Base-by-base conservation (phyloP, 345 rosid genomes). In the Euphorbia peplus region DNA sequence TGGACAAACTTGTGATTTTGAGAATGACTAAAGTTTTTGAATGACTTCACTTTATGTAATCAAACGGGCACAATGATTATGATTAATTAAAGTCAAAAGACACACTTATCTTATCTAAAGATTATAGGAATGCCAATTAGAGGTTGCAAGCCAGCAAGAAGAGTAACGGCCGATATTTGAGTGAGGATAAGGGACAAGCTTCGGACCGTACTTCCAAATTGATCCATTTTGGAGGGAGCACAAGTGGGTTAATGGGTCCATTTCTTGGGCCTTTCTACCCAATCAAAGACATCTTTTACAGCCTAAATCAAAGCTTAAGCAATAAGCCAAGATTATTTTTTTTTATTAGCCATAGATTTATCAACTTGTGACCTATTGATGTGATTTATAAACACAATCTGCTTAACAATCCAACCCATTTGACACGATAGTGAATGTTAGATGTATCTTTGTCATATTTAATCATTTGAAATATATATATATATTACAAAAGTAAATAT, bases 241-340 rank as follows among this genome's bases (percentile, higher is more conserved):
- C 52, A 48, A 35, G 35, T 52, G 9, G 64, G 62, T 51, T 1
- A 16, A 21, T 46, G 9, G 63, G 54, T 22, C 54, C 63, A 41
- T 21, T 16, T 18, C 25, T 21, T 62, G 69, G 70, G 64, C 52
- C 57, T 37, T 60, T 67, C 70, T 16, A 28, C 48, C 73, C 70
- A 21, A 6, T 47, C 29, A 16, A 46, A 29, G 60, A 16, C 44
- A 48, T 42, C 18, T 57, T 13, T 57, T 47, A 68, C 32, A 48
- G 70, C 57, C 44, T 50, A 69, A 69, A 32, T 48, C 44, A 22
- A 35, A 53, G 60, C 32, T 62, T 32, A 21, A 47, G 19, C 19
- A 26, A 35, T 32, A 32, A 32, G 50, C 22, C 16, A 41, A 4
- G 16, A 24, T 8, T 7, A n/a, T n/a, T n/a, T n/a, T n/a, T n/a